Percentiles rank a stretch among this genome's conserved stretches.
phyloP scores from a whole-genome alignment of 495 filamentous ascomycete species.

The Evernia prunastri region DNA sequence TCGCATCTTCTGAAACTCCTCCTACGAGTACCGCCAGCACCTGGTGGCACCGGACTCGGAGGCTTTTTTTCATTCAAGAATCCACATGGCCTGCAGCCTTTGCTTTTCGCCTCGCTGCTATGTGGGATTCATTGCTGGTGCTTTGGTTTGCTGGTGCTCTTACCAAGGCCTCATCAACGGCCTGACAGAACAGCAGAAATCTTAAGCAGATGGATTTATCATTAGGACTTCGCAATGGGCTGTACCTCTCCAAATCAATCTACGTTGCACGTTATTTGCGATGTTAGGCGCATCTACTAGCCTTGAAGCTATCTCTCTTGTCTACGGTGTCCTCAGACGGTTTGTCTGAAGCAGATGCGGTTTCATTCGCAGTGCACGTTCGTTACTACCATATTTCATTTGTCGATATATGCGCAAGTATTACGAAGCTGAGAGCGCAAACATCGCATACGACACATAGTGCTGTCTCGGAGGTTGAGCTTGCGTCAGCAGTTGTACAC shows the following conservation, averaged over 20 bases:
- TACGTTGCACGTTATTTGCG: background rate
- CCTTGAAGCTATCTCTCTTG: background rate
- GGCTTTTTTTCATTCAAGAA: background rate
- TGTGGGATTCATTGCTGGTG: background rate
- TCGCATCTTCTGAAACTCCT: background rate
- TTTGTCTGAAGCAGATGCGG: background rate
- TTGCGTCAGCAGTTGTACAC: constrained; percentile 11
- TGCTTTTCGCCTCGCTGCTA: background rate
- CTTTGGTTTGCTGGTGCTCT: background rate
- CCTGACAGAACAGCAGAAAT: background rate
- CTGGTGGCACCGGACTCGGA: background rate
- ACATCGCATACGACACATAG: background rate
- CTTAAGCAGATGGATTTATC: background rate
- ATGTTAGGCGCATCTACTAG: background rate
- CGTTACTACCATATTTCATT: background rate
- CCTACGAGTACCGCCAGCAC: background rate
- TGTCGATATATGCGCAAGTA: background rate
- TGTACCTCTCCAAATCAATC: background rate
- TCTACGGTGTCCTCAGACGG: background rate
- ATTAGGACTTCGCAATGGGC: background rate
- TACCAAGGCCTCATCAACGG: background rate
- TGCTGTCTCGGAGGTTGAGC: background rate
- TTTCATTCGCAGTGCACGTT: background rate
- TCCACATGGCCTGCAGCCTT: background rate
- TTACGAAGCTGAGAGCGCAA: background rate